Conservation (phyloP, 371 early-diverging fungal species). For the Mucor irregularis region DNA sequence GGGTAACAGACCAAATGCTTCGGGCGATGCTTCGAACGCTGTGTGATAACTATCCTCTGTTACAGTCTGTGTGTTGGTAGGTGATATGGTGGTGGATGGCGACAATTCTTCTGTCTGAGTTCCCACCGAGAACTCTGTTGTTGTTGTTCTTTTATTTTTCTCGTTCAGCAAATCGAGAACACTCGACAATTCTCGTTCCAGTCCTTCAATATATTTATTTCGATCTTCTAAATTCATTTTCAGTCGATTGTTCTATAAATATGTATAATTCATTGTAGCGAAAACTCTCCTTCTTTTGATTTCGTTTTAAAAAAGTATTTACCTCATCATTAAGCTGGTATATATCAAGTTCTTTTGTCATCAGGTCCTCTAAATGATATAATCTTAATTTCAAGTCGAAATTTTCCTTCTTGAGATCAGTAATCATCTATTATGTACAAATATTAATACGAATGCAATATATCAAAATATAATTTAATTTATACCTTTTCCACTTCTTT, state of each 20-base stretch:
- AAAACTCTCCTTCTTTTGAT: too few species aligned
- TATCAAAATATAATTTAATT: not conserved
- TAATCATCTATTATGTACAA: slow-evolving; percentile 24
- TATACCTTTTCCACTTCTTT: slow-evolving; percentile 34
- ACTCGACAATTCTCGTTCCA: not conserved
- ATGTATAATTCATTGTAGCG: slow-evolving; percentile 1
- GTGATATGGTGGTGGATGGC: too few species aligned
- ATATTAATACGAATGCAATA: not conserved
- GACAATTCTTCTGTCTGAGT: too few species aligned
- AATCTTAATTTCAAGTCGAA: slow-evolving; percentile 46
- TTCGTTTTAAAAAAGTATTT: not conserved
- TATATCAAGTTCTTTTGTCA: slow-evolving; percentile 12
- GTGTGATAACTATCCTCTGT: slow-evolving; percentile 2
- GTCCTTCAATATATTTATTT: not conserved
- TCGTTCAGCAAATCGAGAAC: too few species aligned
- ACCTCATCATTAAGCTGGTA: slow-evolving; percentile 18
- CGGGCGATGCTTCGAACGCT: slow-evolving; percentile 20
- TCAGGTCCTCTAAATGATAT: slow-evolving; percentile 33
- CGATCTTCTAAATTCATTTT: slow-evolving; percentile 11
- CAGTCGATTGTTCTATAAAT: slow-evolving; percentile 14
- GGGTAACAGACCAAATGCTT: slow-evolving; percentile 19
- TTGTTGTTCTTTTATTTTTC: too few species aligned
- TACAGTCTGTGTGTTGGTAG: too few species aligned
- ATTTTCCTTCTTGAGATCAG: slow-evolving; percentile 49
- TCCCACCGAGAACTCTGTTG: too few species aligned